phyloP scores from a whole-genome alignment of 306 rosid species.

The Ochetophila trinervis region DNA sequence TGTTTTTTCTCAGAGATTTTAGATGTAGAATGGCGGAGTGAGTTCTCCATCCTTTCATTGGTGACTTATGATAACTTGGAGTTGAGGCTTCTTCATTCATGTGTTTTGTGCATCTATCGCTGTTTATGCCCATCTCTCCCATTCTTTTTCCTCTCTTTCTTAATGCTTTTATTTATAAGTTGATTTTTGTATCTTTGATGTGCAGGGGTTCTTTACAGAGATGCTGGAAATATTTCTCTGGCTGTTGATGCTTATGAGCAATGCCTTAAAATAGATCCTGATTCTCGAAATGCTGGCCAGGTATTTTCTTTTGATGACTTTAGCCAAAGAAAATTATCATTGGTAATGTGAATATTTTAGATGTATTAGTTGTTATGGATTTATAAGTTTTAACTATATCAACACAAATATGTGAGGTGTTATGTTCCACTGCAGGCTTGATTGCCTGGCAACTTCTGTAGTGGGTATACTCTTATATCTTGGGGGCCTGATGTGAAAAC shows the following conservation, averaged over 20 bases:
- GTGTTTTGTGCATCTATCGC: background rate
- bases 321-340: no score
- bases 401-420: background rate
- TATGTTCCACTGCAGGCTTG: no score
- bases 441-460: no score
- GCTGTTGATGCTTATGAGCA: slow-evolving; percentile 93
- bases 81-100: background rate
- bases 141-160: background rate
- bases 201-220: slow-evolving; percentile 93
- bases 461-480: no score
- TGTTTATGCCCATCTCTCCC: background rate
- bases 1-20: no score
- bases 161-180: background rate
- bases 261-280: slow-evolving; percentile 93
- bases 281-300: slow-evolving; percentile 99
- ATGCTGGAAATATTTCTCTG: slow-evolving; percentile 80
- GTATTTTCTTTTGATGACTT: slow-evolving; percentile 38
- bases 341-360: background rate
- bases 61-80: background rate
- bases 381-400: background rate
- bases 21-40: no score
- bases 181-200: slow-evolving; percentile 26
- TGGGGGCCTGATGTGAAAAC: no score
- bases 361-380: background rate
- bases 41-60: background rate